Base-by-base conservation (phyloP, 441 rosid species). In the Pelargonium myrrhifolium region DNA sequence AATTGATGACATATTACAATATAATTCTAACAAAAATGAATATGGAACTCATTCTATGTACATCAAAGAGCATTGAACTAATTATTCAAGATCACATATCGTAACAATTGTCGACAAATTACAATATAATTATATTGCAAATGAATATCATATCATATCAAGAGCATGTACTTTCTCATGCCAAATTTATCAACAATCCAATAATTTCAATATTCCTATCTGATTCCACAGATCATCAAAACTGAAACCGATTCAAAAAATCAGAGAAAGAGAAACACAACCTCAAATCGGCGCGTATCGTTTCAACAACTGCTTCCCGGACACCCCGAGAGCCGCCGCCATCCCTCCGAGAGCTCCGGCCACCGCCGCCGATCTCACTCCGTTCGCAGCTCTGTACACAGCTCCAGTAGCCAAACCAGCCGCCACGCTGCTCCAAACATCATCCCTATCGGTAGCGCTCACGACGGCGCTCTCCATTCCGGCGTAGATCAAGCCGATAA, bases 331-430 rank as follows among this genome's bases (percentile, higher is more conserved):
- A 0, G 94, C 98, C 0, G 98, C 98, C 1, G 88, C 94, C 28
- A 85, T 17, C 0, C 97, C 98, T 28, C 98, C 97, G 10, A 93
- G 81, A 1, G 97, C 98, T 9, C 98, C 98, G 0, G 97, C 98
- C 18, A 93, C 94, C 12, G 98, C 98, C 1, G 98, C 98, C 12
- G 97, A 90, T 75, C 97, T 84, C 18, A 89, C 81, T 9, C 98
- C 98, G 58, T 96, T 78, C 1, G 98, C 98, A 21, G 98, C 98
- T 68, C 94, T 79, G 59, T 79, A 90, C 4, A 93, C 82, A 0
- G 97, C 98, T 3, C 98, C 98, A 0, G 98, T 93, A 3, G 87
- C 89, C 0, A 93, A 86, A 62, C 98, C 98, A 10, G 98, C 96
- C 26, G 83, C 94, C 7, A 89, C 90, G 71, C 97, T 88, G 14